These are phyloP conservation scores for Flueggea neowawraea DNA, from an alignment of 441 rosid genomes.

Conservation along the genomic window DNA sequence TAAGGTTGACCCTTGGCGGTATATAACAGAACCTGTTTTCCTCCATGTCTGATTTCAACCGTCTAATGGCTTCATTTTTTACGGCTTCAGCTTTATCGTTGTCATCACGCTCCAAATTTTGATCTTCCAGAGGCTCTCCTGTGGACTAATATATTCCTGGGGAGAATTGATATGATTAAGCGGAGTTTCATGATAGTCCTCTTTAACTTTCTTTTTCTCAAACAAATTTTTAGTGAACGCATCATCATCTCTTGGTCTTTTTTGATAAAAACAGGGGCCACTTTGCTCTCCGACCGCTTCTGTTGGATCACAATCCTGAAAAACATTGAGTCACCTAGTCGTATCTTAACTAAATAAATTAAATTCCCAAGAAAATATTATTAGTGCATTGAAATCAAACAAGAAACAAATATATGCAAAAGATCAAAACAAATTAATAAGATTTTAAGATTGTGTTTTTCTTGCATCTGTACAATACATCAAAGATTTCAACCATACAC, in stretches of 20 bases:
- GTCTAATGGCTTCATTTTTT: constrained; percentile 31
- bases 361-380: no score
- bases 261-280: constrained; percentile 13
- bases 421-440: no score
- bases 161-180: neutral
- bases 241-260: constrained; percentile 29
- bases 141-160: neutral
- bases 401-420: no score
- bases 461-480: no score
- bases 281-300: constrained; percentile 12
- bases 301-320: constrained; percentile 24
- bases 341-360: no score
- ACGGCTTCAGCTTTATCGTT: constrained; percentile 17
- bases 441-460: no score
- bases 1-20: constrained; percentile 57
- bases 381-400: no score
- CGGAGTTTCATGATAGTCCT: constrained; percentile 6
- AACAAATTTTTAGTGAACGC: neutral
- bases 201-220: constrained; percentile 20
- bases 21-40: constrained; percentile 65
- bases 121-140: constrained; percentile 8
- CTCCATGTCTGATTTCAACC: constrained; percentile 56
- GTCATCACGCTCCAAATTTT: constrained; percentile 10
- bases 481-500: no score
- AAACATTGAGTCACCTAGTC: no score